Conservation (phyloP, 2,329 filamentous ascomycete genomes). For the Hypoxylon sp. region DNA sequence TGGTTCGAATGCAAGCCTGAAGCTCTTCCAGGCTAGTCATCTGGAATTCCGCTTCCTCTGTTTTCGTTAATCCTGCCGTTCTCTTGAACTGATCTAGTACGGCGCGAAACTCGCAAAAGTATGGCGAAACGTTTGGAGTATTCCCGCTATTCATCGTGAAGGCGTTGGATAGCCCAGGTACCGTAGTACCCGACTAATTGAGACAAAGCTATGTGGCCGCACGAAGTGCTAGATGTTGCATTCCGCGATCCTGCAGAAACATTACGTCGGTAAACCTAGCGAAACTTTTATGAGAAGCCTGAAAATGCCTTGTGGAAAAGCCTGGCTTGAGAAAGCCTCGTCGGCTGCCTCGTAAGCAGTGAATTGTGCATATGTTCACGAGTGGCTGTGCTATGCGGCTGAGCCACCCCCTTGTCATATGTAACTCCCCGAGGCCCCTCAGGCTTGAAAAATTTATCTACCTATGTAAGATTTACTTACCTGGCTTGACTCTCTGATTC, state of each 20-base stretch:
- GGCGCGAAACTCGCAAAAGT: conserved; percentile 11
- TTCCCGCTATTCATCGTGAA: conserved; percentile 13
- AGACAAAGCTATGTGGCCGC: too few relatives aligned
- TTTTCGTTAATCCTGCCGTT: conserved; percentile 5
- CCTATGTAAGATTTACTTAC: too few relatives aligned
- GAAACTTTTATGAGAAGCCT: not conserved
- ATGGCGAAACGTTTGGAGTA: not conserved
- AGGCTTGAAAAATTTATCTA: too few relatives aligned
- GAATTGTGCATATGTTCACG: not conserved
- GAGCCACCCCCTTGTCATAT: not conserved
- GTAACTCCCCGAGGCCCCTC: too few relatives aligned
- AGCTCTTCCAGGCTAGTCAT: conserved; percentile 29
- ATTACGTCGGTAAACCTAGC: not conserved
- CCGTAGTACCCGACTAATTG: not conserved
- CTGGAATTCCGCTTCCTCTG: conserved; percentile 25
- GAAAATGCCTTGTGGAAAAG: not conserved
- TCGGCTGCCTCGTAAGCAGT: too few relatives aligned
- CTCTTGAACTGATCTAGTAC: conserved; percentile 16
- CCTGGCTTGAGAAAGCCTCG: not conserved
- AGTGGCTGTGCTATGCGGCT: conserved; percentile 1
- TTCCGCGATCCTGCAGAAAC: too few relatives aligned
- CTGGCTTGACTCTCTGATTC: too few relatives aligned
- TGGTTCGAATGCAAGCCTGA: conserved; percentile 45
- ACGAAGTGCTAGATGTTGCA: not conserved
- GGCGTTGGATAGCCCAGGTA: not conserved